Evolutionary conservation across 176 grass and related monocot species (phyloP), one percentile per base, ranked within the genome.

Genomic region (Coix lacrymajobi): DNA sequence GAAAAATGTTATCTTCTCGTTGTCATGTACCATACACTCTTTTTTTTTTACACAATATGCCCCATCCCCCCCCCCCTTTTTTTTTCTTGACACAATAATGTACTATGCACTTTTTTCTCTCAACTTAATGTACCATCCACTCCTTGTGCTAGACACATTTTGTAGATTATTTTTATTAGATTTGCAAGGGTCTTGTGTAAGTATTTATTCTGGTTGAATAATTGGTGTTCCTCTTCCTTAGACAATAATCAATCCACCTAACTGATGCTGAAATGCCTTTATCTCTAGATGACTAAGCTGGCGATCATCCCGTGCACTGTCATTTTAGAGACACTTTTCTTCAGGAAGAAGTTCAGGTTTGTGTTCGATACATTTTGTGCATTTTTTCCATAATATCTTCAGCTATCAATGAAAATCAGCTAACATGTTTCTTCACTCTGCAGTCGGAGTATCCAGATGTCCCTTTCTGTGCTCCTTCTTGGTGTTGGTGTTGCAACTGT

Each of bases 271-370:
- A 90, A 75, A 69, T 88, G 22, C 46, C 58, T 78, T 74, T 76
- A 67, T 48, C 11, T 92, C 58, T 88, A 99, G 91, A 99, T 99
- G 97, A 99, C 97, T 39, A 99, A 99, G 83, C 71, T 99, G 73
- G 97, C 93, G 17, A 99, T 99, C 73, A 96, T 99, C 79, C 97
- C 97, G 43, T 99, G 93, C 77, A 99, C 97, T 83, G 97, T 99
- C 79, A 88, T 99, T 68, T 87, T 99, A 76, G 97, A 99, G 89
- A 99, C 93, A 74, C 91, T 99, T 85, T 96, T 99, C 89, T 94
- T 99, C 78, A 76, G 82, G 69, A 99, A 99, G 85, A 96, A 96
- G 66, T 99, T 99, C 87, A 99, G 96, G 96, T 99, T 63, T 86
- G 88, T 84, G 45, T 81, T 75, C 66, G 16, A 57, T 72, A 76